Percentiles rank a stretch among this genome's conserved stretches.
phyloP scores from a whole-genome alignment of 805 yeast genomes.

The Zygosaccharomyces rouxii region DNA sequence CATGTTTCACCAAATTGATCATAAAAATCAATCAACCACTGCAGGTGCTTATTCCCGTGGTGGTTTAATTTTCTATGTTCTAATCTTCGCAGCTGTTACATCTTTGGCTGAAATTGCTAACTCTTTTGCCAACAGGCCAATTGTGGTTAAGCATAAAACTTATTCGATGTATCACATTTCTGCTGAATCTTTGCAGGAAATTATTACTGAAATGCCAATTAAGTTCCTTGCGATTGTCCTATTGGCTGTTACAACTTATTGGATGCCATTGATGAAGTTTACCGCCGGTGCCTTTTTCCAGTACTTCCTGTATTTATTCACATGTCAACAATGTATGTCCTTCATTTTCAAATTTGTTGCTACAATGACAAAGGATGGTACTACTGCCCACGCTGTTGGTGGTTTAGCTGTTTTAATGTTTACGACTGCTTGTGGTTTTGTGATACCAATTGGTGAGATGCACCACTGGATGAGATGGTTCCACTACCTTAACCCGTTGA shows the following conservation, averaged over 20 bases:
- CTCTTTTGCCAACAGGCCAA: conserved; percentile 57
- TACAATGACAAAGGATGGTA: conserved; percentile 48
- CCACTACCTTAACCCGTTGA: conserved; percentile 46
- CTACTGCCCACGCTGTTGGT: conserved; percentile 53
- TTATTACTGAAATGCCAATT: conserved; percentile 53
- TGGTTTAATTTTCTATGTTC: conserved; percentile 57
- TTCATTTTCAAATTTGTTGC: conserved; percentile 52
- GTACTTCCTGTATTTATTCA: conserved; percentile 42
- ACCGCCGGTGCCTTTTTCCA: conserved; percentile 55
- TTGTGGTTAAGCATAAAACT: conserved; percentile 59
- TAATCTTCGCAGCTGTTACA: conserved; percentile 56
- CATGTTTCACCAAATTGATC: conserved; percentile 47
- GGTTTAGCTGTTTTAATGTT: conserved; percentile 52
- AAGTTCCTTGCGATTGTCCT: conserved; percentile 47
- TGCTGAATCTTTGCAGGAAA: conserved; percentile 57
- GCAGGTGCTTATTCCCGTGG: conserved; percentile 58
- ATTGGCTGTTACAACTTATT: conserved; percentile 47
- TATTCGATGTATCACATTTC: conserved; percentile 61
- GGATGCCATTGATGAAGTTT: conserved; percentile 48
- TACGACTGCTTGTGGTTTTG: conserved; percentile 55
- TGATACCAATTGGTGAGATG: conserved; percentile 43
- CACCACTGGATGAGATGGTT: conserved; percentile 63
- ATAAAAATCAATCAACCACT: conserved; percentile 40
- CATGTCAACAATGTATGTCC: conserved; percentile 50
- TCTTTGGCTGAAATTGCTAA: conserved; percentile 58